phyloP scores from a whole-genome alignment of 805 yeast genomes.

The Candida germanica region DNA sequence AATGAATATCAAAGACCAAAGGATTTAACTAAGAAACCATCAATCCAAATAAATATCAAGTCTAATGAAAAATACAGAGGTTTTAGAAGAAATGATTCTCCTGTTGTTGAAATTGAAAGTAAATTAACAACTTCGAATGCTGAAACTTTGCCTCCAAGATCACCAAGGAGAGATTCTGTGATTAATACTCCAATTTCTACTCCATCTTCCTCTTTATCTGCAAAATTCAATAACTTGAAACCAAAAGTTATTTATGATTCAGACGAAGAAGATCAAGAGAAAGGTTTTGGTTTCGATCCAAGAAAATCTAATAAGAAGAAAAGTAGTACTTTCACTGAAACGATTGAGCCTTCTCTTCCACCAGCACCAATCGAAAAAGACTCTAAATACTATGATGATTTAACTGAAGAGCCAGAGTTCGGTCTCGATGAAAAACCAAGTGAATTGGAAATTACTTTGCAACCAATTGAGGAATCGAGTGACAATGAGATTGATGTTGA shows the following conservation, averaged over 20 bases:
- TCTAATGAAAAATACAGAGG: conserved; percentile 34
- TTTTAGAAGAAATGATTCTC: conserved; percentile 35
- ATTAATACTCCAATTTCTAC: conserved; percentile 2
- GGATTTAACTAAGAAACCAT: conserved; percentile 11
- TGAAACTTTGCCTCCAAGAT: conserved; percentile 26
- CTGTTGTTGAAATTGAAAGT: conserved; percentile 19
- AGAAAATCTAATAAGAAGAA: conserved; percentile 13
- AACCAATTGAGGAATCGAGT: conserved; percentile 36
- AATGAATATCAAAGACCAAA: conserved; percentile 8
- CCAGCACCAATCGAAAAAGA: conserved; percentile 8
- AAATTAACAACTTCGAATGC: too few relatives aligned
- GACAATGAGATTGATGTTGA: conserved; percentile 14
- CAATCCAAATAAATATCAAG: conserved; percentile 13
- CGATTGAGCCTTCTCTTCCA: background rate
- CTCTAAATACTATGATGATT: background rate
- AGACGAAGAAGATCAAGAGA: conserved; percentile 16
- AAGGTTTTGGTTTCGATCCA: conserved; percentile 23
- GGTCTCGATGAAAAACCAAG: conserved; percentile 13
- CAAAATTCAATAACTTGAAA: conserved; percentile 14
- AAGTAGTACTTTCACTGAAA: background rate
- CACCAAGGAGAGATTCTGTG: conserved; percentile 9
- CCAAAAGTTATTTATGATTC: conserved; percentile 15
- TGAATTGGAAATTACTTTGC: conserved; percentile 21
- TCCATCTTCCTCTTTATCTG: conserved; percentile 7
- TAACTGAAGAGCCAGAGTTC: background rate